phyloP scores from a whole-genome alignment of 106 monocot genomes.

The Dioscorea zingiberensis region DNA sequence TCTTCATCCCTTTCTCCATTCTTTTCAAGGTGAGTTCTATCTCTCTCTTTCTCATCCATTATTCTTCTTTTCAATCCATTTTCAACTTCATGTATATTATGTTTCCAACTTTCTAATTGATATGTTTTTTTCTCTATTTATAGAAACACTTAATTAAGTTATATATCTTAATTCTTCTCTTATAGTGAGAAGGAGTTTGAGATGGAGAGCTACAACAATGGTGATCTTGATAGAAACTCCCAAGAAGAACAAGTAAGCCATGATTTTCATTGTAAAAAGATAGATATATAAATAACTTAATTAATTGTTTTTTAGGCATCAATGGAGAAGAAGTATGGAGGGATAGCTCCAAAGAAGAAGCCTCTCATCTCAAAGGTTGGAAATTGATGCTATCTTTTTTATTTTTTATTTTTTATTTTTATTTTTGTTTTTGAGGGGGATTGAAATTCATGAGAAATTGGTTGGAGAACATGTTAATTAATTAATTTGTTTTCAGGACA shows the following conservation, averaged over 20 bases:
- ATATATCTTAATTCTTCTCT: background rate
- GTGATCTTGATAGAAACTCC: background rate
- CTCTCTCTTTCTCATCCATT: too few relatives aligned
- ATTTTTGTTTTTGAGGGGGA: background rate
- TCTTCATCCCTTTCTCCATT: background rate
- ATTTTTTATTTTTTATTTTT: background rate
- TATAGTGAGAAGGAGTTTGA: slow-evolving; percentile 3
- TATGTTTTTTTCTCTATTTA: too few relatives aligned
- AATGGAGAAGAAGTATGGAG: slow-evolving; percentile 67
- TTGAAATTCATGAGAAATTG: background rate
- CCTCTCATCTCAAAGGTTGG: slow-evolving; percentile 89
- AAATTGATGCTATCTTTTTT: too few relatives aligned
- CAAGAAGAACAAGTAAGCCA: slow-evolving; percentile 4
- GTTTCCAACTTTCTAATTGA: too few relatives aligned
- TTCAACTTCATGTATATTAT: too few relatives aligned
- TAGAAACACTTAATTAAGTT: background rate
- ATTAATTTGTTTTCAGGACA: slow-evolving; percentile 33
- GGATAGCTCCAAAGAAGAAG: slow-evolving; percentile 79
- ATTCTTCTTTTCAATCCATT: too few relatives aligned
- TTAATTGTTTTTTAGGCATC: slow-evolving; percentile 32
- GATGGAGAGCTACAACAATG: slow-evolving; percentile 6
- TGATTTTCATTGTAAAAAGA: too few relatives aligned
- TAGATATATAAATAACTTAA: too few relatives aligned
- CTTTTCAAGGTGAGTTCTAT: background rate
- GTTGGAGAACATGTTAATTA: background rate